Base-by-base conservation (phyloP, 225 moss, liverwort and hornwort species). In the Bryum argenteum region DNA sequence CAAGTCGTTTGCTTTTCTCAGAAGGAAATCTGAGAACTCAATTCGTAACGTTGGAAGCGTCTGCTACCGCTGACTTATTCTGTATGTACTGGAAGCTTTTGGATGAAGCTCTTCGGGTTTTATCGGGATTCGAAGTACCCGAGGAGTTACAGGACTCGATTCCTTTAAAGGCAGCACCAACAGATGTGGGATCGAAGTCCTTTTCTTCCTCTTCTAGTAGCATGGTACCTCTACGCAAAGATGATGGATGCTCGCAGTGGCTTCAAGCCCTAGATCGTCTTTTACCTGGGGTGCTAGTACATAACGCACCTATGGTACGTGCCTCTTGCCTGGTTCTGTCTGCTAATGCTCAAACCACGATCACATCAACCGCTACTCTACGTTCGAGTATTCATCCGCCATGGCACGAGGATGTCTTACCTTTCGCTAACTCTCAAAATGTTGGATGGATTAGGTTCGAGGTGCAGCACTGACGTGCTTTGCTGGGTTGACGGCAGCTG, bases 401-500 rank as follows among this genome's bases (percentile, higher is more conserved):
- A 54, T 47, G 26, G 1, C 61, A 24, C 57, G 51, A 65, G 41
- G 20, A 28, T 26, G 20, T 65, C 53, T 48, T 19, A 66, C 56
- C 51, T 54, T 12, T 18, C n/a, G 12, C 28, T 12, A 51, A 24
- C 44, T 66, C 51, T 6, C 58, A 26, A 1, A 52, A 44, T 67
- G 24, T 37, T 63, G 28, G 55, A 20, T 74, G 45, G 39, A 83
- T 63, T 67, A 96, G 95, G 95, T 96, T 79, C 93, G 95, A 80
- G 85, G 91, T 83, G 95, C 93, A 70, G 93, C 93, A 52, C 78
- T 96, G 82, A 96, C 95, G 17, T 96, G 95, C 77, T 96, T 96
- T 78, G 95, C 95, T 66, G 95, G 95, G 41, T 82, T 96, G 75
- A 93, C 95, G 58, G 78, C 86, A 63, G 57, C 78, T 26, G 80